Evolutionary conservation across 768 basidiomycete genomes (phyloP).

Genomic region (Kwoniella sp.): DNA sequence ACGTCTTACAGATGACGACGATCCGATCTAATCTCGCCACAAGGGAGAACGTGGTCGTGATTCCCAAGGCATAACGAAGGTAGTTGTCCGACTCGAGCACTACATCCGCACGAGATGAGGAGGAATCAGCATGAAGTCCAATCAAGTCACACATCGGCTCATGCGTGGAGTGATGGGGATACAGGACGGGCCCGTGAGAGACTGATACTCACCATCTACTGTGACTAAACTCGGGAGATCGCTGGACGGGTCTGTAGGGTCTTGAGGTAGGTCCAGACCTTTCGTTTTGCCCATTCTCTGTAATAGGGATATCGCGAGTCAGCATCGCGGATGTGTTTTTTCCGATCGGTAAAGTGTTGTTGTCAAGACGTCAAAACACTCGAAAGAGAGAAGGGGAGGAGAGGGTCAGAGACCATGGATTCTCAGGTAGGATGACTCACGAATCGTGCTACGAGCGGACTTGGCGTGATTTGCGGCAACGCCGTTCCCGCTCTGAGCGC

Average conservation of each 20-base stretch:
- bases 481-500: slow-evolving; percentile 73
- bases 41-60: slow-evolving; percentile 56
- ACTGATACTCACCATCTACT: slow-evolving; percentile 58
- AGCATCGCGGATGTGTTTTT: neutral
- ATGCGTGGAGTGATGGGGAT: too few relatives aligned
- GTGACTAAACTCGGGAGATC: slow-evolving; percentile 73
- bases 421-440: slow-evolving; percentile 38
- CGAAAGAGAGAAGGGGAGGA: too few relatives aligned
- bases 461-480: slow-evolving; percentile 83
- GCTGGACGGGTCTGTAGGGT: slow-evolving; percentile 73
- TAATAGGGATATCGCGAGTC: neutral
- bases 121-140: slow-evolving; percentile 16
- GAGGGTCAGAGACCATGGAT: slow-evolving; percentile 58
- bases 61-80: slow-evolving; percentile 61
- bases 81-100: slow-evolving; percentile 79
- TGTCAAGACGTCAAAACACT: too few relatives aligned
- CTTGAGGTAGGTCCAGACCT: slow-evolving; percentile 69
- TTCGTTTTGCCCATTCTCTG: slow-evolving; percentile 56
- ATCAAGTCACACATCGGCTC: neutral
- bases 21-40: slow-evolving; percentile 74
- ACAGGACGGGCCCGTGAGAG: too few relatives aligned
- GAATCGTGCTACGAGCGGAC: slow-evolving; percentile 60
- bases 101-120: slow-evolving; percentile 6
- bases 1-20: slow-evolving; percentile 79
- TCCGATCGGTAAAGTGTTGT: too few relatives aligned